Conservation (phyloP, 306 rosid genomes). For the Citrullus mucosospermus region DNA sequence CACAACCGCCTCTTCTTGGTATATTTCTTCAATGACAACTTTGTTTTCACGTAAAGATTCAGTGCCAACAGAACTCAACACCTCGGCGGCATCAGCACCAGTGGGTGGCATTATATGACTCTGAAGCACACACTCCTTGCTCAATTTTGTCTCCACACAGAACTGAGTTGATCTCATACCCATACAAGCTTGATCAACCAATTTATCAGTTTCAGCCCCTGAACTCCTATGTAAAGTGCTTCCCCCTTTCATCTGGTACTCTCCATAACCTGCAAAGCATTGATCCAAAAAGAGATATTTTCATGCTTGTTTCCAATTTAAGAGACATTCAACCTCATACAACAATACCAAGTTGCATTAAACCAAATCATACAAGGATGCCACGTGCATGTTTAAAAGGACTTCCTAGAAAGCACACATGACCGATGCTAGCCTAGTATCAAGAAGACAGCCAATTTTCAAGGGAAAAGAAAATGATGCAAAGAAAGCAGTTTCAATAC, state of each 20-base stretch:
- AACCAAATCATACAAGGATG: background rate
- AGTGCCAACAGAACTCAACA: constrained; percentile 18
- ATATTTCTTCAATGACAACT: constrained; percentile 25
- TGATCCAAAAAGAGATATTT: background rate
- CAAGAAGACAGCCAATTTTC: background rate
- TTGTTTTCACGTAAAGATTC: constrained; percentile 27
- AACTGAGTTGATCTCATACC: constrained; percentile 23
- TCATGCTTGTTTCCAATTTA: background rate
- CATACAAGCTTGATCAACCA: constrained; percentile 34
- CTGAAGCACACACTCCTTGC: constrained; percentile 28
- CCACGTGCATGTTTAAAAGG: background rate
- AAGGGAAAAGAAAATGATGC: background rate
- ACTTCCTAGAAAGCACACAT: background rate
- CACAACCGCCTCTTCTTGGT: constrained; percentile 16
- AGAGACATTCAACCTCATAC: background rate
- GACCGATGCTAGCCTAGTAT: background rate
- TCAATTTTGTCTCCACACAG: constrained; percentile 31
- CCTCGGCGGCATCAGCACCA: constrained; percentile 29
- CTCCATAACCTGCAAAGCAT: constrained; percentile 31
- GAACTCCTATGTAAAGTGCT: constrained; percentile 18
- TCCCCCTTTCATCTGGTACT: constrained; percentile 32
- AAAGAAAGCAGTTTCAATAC: background rate
- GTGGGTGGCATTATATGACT: constrained; percentile 30
- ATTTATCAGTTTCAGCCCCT: constrained; percentile 15
- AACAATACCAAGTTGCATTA: background rate